Evolutionary conservation across 768 basidiomycete genomes (phyloP).

Genomic region (Suillus bovinus): DNA sequence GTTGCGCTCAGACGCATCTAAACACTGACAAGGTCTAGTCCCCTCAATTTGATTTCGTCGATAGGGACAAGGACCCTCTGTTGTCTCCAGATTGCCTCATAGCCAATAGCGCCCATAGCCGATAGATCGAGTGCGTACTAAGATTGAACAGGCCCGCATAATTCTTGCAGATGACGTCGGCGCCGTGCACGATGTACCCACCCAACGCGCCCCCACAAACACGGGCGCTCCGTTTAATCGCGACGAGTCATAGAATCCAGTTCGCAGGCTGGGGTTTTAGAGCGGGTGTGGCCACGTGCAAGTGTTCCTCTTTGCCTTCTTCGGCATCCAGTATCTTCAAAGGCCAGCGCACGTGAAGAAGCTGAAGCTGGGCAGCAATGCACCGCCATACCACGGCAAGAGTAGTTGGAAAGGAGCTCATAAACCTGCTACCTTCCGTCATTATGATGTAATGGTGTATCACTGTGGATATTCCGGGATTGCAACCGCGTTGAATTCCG

Average conservation of each 20-base stretch:
- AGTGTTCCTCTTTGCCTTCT: constrained; percentile 79
- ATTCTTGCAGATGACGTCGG: constrained; percentile 84
- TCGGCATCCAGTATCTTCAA: constrained; percentile 89
- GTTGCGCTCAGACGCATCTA: constrained; percentile 37
- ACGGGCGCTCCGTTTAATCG: constrained; percentile 87
- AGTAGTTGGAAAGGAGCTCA: constrained; percentile 96
- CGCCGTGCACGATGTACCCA: constrained; percentile 90
- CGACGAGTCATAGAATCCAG: constrained; percentile 86
- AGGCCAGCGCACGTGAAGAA: constrained; percentile 84
- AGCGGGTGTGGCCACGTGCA: constrained; percentile 90
- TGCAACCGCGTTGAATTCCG: constrained; percentile 91
- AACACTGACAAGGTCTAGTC: constrained; percentile 73
- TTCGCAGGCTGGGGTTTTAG: constrained; percentile 86
- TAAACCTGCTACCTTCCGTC: constrained; percentile 98
- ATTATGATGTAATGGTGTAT: constrained; percentile 89
- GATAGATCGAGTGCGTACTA: constrained; percentile 59
- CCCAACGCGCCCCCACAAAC: constrained; percentile 82
- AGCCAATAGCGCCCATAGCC: too few species aligned
- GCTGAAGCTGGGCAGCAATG: constrained; percentile 80
- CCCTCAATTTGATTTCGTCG: constrained; percentile 94
- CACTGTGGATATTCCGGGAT: constrained; percentile 91
- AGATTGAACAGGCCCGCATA: constrained; percentile 54
- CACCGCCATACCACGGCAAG: constrained; percentile 86
- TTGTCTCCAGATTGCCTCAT: constrained; percentile 70
- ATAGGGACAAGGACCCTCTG: constrained; percentile 68